These are phyloP conservation scores for Phytophthora crassamura DNA, from an alignment of 352 stramenopile genomes.

Conservation along the genomic window DNA sequence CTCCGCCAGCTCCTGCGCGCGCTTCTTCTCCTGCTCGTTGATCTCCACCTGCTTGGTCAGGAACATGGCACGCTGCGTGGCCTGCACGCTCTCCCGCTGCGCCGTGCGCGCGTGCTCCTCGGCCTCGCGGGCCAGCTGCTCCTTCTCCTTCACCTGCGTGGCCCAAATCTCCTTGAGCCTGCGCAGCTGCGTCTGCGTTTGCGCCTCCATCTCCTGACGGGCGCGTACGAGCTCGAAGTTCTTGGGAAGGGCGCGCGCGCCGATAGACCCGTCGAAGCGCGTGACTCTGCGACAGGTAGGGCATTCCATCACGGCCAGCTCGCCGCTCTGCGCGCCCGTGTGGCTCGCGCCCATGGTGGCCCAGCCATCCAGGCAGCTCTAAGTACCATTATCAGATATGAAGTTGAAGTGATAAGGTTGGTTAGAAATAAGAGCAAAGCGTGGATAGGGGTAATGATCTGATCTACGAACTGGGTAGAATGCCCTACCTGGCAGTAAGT, in stretches of 20 bases:
- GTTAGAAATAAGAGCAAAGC: not conserved
- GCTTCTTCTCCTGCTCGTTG: constrained; percentile 84
- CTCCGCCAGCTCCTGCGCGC: constrained; percentile 71
- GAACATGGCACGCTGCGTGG: constrained; percentile 67
- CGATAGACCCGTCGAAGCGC: constrained; percentile 45
- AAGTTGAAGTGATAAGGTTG: constrained; percentile 13
- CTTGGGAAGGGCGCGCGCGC: constrained; percentile 73
- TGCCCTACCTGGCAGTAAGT: constrained; percentile 80
- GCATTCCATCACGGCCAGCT: constrained; percentile 61
- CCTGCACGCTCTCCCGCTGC: constrained; percentile 78
- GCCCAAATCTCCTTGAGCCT: constrained; percentile 61
- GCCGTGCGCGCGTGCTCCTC: constrained; percentile 75
- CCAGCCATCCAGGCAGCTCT: constrained; percentile 78
- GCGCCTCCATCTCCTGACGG: constrained; percentile 82
- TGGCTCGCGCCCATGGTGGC: constrained; percentile 42
- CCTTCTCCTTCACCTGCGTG: constrained; percentile 77
- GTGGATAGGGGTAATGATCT: no score
- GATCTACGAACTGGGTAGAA: constrained; percentile 3
- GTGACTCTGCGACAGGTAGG: constrained; percentile 76
- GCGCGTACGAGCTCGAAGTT: constrained; percentile 88
- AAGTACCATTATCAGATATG: constrained; percentile 5
- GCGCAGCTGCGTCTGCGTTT: constrained; percentile 64
- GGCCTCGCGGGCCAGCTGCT: constrained; percentile 69
- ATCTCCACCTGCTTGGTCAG: constrained; percentile 83
- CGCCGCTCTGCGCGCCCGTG: constrained; percentile 21